Evolutionary conservation across 805 yeast species (phyloP), one percentile per base, ranked within the genome.

Genomic region (Spathaspora passalidarum): DNA sequence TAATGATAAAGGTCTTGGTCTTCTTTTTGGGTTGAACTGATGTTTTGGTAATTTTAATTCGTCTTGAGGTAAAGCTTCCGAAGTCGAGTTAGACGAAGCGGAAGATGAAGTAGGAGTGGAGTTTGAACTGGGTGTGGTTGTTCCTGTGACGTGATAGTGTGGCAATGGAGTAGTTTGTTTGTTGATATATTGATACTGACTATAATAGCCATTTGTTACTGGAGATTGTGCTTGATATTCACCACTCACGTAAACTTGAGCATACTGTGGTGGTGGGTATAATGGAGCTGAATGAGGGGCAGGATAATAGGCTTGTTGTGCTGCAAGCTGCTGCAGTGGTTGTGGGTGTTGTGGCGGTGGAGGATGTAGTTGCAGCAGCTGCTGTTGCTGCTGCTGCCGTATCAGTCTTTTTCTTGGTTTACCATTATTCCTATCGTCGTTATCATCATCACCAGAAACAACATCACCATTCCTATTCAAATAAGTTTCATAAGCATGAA

Each of bases 401-500:
- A 37, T 41, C 6, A 23, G 21, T 21, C 37, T 40, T 26, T 40
- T 47, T 16, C 40, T 47, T 2, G 45, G 26, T 22, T 35, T 43
- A n/a, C 4, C 13, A 17, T 36, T 20, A 3, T n/a, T 17, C 14
- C 23, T 6, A 18, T 16, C 22, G 14, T 36, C 42, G 8, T 25
- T 14, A 17, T 35, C 32, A 17, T 36, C 37, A 17, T 29, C 34
- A 13, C 34, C 34, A 29, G 3, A n/a, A 10, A 11, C 38, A 11
- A 11, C 39, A 32, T 49, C 54, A 14, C 44, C 44, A 8, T 50
- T 54, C 36, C 51, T 53, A 26, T 53, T 54, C 13, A 46, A 38
- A 32, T 55, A 65, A 35, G 57, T 61, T 47, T 70, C 76, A 55
- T 68, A 72, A 8, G 76, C 75, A 50, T 72, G 76, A 34, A 72